Base-by-base conservation (phyloP, 208 protist species). In the Wallacemonas sp. region DNA sequence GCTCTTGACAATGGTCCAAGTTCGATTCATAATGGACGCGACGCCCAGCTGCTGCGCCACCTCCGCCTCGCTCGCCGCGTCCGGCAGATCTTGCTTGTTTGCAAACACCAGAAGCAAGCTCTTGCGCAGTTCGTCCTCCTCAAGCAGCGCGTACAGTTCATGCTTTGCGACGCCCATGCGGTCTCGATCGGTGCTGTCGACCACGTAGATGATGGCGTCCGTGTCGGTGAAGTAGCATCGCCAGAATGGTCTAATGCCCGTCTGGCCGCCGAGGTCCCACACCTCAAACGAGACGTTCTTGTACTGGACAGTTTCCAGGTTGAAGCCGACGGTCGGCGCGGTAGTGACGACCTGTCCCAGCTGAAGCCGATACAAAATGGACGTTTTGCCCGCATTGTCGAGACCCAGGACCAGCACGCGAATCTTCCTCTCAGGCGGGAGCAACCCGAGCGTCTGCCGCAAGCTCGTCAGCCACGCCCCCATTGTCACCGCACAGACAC, bases 271-370 rank as follows among this genome's bases (percentile, higher is more conserved):
- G 12, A 99, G 92, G 74, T 99, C 98, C 97, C 98, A 99, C 53
- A 99, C 93, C 53, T 97, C 97, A 68, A 99, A 99, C 29, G 85
- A 97, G 68, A 99, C 92, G 52, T 98, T 98, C 75, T 99, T 99
- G 85, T 98, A 99, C 66, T 98, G 71, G 24, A 99, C 74, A 3
- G 85, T 96, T 50, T 99, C 98, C 24, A 99, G 83, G 82, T 99
- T 98, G 77, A 99, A 97, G 9, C 98, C 94, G 24, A 99, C 98
- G 0, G 98, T 99, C 0, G 98, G 98, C 9, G 99, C 97, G 4
- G 98, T 99, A 0, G 95, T 97, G 26, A 99, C 96, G 15, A 98
- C 87, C 82, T 98, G 91, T n/a, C 95, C 97, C 6, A 99, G 77
- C 63, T 99, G 98, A 32, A 99, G 68, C 37, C 98, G 97, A 85